A percentile compares a stretch with the other conserved stretches of the same genome.
phyloP scores from a whole-genome alignment of 352 stramenopile genomes.

The Phytophthora cactorum region DNA sequence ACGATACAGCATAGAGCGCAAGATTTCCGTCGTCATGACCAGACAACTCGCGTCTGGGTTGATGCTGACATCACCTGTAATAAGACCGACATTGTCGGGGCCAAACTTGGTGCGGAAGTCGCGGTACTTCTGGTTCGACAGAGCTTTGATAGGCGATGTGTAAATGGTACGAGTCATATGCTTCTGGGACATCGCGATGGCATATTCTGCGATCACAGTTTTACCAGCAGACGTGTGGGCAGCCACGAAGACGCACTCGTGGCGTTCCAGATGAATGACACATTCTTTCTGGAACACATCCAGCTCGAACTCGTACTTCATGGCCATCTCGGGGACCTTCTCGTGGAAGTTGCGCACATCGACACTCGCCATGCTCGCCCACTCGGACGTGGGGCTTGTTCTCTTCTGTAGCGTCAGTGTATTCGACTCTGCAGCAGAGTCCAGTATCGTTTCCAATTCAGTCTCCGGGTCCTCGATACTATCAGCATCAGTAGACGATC shows the following conservation, averaged over 20 bases:
- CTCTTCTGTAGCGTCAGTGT: conserved; percentile 25
- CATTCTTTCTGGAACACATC: conserved; percentile 98
- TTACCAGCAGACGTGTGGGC: conserved; percentile 98
- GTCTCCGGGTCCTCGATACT: conserved; percentile 48
- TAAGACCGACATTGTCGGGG: conserved; percentile 95
- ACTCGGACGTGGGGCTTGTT: conserved; percentile 49
- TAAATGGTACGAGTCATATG: conserved; percentile 95
- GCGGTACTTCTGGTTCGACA: conserved; percentile 99
- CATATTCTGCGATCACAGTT: conserved; percentile 98
- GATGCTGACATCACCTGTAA: conserved; percentile 98
- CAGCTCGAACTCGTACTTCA: conserved; percentile 87
- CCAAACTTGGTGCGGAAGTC: conserved; percentile 96
- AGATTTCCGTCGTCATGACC: conserved; percentile 99
- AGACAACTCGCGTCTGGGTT: conserved; percentile 96
- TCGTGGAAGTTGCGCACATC: conserved; percentile 87
- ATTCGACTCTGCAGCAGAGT: conserved; percentile 16
- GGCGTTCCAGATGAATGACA: conserved; percentile 93
- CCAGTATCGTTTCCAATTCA: conserved; percentile 60
- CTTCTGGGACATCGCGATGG: conserved; percentile 94
- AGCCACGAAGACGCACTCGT: conserved; percentile 96
- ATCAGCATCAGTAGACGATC: background rate
- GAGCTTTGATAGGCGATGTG: conserved; percentile 98
- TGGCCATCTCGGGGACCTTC: conserved; percentile 84
- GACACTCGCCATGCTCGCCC: conserved; percentile 71
- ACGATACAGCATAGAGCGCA: conserved; percentile 96